These are phyloP conservation scores for Rhinocladiella mackenziei DNA, from an alignment of 2,329 filamentous ascomycete genomes.

Conservation along the genomic window DNA sequence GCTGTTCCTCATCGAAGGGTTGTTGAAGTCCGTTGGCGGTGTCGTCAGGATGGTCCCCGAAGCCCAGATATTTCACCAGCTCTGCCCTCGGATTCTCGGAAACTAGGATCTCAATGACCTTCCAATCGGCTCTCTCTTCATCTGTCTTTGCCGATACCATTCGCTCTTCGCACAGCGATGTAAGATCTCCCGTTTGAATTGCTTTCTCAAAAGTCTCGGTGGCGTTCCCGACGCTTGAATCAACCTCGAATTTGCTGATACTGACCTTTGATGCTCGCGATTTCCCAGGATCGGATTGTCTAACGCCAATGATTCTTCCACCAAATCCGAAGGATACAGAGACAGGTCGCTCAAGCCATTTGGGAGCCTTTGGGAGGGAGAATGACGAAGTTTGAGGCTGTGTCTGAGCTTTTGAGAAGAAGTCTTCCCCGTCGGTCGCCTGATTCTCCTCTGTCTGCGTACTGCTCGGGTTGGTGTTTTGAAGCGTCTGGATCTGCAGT, in stretches of 20 bases:
- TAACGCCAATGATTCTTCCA: constrained; percentile 79
- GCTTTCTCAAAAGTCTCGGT: constrained; percentile 84
- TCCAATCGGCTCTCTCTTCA: constrained; percentile 94
- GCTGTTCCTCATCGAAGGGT: constrained; percentile 31
- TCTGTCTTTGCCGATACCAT: constrained; percentile 72
- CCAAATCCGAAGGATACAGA: constrained; percentile 93
- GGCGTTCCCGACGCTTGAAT: constrained; percentile 75
- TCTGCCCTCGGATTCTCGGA: constrained; percentile 79
- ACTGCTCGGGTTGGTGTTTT: constrained; percentile 81
- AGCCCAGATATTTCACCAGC: constrained; percentile 86
- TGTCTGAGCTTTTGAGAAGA: constrained; percentile 89
- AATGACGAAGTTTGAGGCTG: constrained; percentile 89
- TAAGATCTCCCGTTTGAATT: constrained; percentile 71
- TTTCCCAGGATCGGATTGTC: constrained; percentile 58
- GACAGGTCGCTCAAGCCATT: constrained; percentile 80
- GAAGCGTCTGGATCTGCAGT: constrained; percentile 86
- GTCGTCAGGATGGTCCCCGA: constrained; percentile 60
- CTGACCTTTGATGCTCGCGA: constrained; percentile 67
- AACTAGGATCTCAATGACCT: constrained; percentile 83
- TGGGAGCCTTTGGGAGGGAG: constrained; percentile 77
- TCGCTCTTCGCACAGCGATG: constrained; percentile 73
- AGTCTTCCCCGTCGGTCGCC: constrained; percentile 83
- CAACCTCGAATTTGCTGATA: constrained; percentile 84
- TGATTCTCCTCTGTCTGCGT: constrained; percentile 63
- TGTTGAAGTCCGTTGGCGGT: constrained; percentile 38